Conservation (phyloP, 768 basidiomycete genomes). For the Pisolithus albus region DNA sequence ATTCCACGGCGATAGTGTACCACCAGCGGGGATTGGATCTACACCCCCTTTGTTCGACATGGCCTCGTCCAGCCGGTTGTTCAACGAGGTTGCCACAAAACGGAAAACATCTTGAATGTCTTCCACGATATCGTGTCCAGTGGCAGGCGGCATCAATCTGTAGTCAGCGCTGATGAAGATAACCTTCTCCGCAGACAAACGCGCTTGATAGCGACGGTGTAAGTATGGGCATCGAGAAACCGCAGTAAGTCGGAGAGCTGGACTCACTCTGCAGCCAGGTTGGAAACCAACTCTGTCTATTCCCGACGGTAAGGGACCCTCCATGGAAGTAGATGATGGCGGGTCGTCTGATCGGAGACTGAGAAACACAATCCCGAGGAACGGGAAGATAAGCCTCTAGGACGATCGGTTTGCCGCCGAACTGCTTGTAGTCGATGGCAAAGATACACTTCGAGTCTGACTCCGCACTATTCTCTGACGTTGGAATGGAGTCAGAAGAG, state of each 20-base stretch:
- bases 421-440: constrained; percentile 29
- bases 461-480: too few relatives aligned
- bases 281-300: constrained; percentile 56
- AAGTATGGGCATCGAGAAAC: not conserved
- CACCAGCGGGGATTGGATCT: not conserved
- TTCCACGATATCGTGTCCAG: constrained; percentile 49
- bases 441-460: too few relatives aligned
- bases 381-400: constrained; percentile 31
- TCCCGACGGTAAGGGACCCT: constrained; percentile 57
- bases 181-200: constrained; percentile 40
- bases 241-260: not conserved
- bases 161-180: constrained; percentile 62
- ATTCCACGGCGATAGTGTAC: not conserved
- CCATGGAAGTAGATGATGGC: constrained; percentile 39
- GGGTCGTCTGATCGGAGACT: constrained; percentile 10
- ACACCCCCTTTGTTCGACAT: not conserved
- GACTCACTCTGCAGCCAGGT: constrained; percentile 52
- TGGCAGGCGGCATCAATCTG: constrained; percentile 43
- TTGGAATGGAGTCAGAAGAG: too few relatives aligned
- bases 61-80: constrained; percentile 7
- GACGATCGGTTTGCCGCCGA: constrained; percentile 17
- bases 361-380: not conserved
- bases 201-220: constrained; percentile 28
- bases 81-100: constrained; percentile 32
- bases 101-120: constrained; percentile 53